Evolutionary conservation across 805 yeast genomes (phyloP), one percentile per base, ranked within the genome.

Genomic region (Yarrowia alimentaria): DNA sequence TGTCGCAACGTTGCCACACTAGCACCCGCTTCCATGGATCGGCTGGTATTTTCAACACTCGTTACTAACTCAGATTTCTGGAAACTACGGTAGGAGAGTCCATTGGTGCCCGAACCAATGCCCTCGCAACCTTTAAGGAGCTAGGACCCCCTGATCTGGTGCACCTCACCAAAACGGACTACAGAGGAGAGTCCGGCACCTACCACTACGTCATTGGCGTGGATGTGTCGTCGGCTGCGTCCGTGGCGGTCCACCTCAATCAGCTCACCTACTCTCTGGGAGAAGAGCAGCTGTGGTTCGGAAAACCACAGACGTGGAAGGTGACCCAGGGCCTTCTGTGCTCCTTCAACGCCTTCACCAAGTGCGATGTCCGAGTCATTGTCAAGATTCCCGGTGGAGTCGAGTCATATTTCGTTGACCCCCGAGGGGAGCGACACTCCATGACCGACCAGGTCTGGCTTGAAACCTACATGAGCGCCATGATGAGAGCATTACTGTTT

Each of bases 91-190:
- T 71, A 12, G 80, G 81, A 1, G 78, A 76, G 52, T 69, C 81
- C n/a, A 63, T 81, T 19, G 72, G 70, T 12, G 65, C 72, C n/a
- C 69, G 86, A 43, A 73, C 78, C 4, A 60, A 63, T 3, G 56
- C 70, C 0, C 56, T 80, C 17, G 60, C 71, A 0, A 60, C 70
- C 7, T 75, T 74, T 54, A 65, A 63, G 49, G 81, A 80, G n/a
- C 61, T 83, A 17, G 94, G 94, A 0, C 86, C 89, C 2, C 83
- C 89, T 3, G 94, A 85, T 64, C 68, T 85, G 53, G 79, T 81
- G 2, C 84, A 74, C 57, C 57, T 76, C 21, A 62, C 74, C 21
- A 72, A 67, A 52, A 60, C 42, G 60, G 68, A 71, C 37, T 63
- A 69, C 14, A 67, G 64, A 5, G 71, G 73, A 51, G 83, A 79